These are phyloP conservation scores for Arthrobotrys sinensis DNA, from an alignment of 2,329 filamentous ascomycete species.

Conservation along the genomic window DNA sequence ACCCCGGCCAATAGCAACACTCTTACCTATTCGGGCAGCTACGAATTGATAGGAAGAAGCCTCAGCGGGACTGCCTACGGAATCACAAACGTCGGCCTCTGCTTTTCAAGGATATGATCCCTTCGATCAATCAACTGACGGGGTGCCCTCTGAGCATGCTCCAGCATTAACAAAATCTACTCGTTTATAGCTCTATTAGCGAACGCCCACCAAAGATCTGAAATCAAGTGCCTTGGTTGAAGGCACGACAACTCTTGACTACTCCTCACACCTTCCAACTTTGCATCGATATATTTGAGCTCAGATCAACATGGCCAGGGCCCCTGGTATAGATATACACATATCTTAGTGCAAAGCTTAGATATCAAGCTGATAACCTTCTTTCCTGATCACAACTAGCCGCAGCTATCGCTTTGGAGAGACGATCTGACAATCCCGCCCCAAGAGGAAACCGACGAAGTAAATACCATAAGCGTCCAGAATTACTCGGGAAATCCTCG, in stretches of 20 bases:
- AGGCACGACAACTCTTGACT: slow-evolving; percentile 1
- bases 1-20: slow-evolving; percentile 31
- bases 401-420: background rate
- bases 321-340: slow-evolving; percentile 4
- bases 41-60: slow-evolving; percentile 9
- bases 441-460: slow-evolving; percentile 7
- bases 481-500: background rate
- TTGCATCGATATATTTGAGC: background rate
- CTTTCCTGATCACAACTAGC: slow-evolving; percentile 46
- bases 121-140: slow-evolving; percentile 2
- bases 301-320: slow-evolving; percentile 32
- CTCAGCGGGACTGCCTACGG: slow-evolving; percentile 22
- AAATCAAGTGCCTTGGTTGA: slow-evolving; percentile 20
- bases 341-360: slow-evolving; percentile 49
- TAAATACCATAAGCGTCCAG: background rate
- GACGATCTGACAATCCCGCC: background rate
- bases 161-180: slow-evolving; percentile 14
- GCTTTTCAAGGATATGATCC: background rate
- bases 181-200: slow-evolving; percentile 20
- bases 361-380: slow-evolving; percentile 41
- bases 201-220: slow-evolving; percentile 29
- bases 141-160: slow-evolving; percentile 18
- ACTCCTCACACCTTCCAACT: slow-evolving; percentile 34
- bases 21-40: slow-evolving; percentile 47
- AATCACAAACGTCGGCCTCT: background rate